phyloP scores from a whole-genome alignment of 2,329 filamentous ascomycete species.

The Xylaria sp. region DNA sequence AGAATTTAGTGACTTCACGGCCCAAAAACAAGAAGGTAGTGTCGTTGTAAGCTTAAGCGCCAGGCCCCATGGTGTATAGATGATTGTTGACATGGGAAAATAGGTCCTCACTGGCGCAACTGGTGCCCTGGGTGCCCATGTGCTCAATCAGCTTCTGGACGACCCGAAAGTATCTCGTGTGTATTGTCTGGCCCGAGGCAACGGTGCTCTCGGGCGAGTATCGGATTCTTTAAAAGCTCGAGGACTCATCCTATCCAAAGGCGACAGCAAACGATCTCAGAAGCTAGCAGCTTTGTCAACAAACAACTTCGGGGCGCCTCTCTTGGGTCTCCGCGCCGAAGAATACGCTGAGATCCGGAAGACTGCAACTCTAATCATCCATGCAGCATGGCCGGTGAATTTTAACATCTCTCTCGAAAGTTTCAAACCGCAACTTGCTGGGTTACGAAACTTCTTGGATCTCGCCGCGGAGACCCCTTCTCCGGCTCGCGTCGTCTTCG shows the following conservation, averaged over 20 bases:
- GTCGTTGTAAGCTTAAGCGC: constrained; percentile 32
- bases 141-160: constrained; percentile 45
- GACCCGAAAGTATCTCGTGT: constrained; percentile 43
- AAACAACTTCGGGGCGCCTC: constrained; percentile 46
- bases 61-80: not conserved
- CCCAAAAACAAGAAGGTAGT: constrained; percentile 24
- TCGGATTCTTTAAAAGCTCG: constrained; percentile 29
- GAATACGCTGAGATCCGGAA: constrained; percentile 37
- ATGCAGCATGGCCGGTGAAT: constrained; percentile 58
- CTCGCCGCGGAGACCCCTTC: constrained; percentile 42
- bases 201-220: constrained; percentile 28
- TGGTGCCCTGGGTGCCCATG: constrained; percentile 50
- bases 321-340: constrained; percentile 46
- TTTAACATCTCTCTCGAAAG: constrained; percentile 55
- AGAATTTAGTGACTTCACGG: constrained; percentile 51
- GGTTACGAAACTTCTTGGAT: constrained; percentile 48
- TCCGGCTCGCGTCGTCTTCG: constrained; percentile 46
- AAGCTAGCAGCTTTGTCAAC: constrained; percentile 45
- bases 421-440: constrained; percentile 52
- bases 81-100: constrained; percentile 6
- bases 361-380: constrained; percentile 49
- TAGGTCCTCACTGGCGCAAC: constrained; percentile 50
- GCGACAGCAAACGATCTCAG: constrained; percentile 28
- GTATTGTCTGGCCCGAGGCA: constrained; percentile 46
- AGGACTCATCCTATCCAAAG: constrained; percentile 25